Percentiles rank a stretch among this genome's conserved stretches.
Evolutionary conservation across 2,329 filamentous ascomycete genomes (phyloP).

Genomic region (Colletotrichum theobromicola): DNA sequence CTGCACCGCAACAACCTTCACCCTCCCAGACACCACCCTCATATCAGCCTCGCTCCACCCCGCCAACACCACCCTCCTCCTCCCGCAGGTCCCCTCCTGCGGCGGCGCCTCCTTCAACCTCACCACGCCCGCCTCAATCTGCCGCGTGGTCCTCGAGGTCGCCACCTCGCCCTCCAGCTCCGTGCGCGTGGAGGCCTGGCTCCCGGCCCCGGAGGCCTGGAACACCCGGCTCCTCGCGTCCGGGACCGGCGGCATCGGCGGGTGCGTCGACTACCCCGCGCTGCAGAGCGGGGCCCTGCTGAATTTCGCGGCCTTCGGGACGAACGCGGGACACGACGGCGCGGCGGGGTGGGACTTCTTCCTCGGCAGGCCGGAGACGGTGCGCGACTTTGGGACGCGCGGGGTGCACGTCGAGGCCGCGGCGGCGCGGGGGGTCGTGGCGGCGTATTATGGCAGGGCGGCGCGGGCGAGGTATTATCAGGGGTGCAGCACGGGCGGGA

Average conservation of each 20-base stretch:
- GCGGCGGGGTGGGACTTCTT: neutral
- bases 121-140: neutral
- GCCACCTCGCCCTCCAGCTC: neutral
- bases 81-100: neutral
- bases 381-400: neutral
- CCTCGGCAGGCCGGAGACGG: neutral
- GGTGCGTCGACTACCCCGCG: neutral
- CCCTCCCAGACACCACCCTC: neutral
- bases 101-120: neutral
- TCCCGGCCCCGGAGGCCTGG: neutral
- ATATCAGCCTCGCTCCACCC: neutral
- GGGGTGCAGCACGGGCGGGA: neutral
- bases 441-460: neutral
- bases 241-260: neutral
- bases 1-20: neutral
- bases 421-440: neutral
- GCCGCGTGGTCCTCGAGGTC: neutral
- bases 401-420: neutral
- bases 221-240: neutral
- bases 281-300: neutral
- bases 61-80: neutral
- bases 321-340: neutral
- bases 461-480: neutral
- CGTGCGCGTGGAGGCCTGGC: neutral
- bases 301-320: neutral